These are phyloP conservation scores for Scutellaria baicalensis DNA, from an alignment of 257 asterid species.

Conservation along the genomic window DNA sequence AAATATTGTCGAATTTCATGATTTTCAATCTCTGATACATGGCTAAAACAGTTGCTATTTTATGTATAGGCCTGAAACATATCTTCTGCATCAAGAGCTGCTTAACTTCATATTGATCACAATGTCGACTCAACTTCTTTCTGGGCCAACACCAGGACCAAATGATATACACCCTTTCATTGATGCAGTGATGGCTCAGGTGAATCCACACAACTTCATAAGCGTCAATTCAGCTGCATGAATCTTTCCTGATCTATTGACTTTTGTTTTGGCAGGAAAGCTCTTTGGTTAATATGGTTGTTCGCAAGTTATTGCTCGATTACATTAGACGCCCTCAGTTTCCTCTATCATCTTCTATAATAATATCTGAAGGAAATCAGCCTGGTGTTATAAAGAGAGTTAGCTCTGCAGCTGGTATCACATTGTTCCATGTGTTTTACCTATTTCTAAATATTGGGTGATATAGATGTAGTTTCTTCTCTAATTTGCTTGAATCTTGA, in stretches of 20 bases:
- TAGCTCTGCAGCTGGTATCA: constrained; percentile 93
- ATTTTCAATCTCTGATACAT: background rate
- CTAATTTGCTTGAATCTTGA: constrained; percentile 1
- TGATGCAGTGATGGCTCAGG: constrained; percentile 90
- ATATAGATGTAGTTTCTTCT: constrained; percentile 1
- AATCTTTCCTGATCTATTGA: background rate
- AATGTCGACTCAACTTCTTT: constrained; percentile 89
- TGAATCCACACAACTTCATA: constrained; percentile 11
- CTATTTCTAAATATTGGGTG: background rate
- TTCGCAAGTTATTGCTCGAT: constrained; percentile 61
- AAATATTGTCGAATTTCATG: no score
- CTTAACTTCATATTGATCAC: constrained; percentile 72
- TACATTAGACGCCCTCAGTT: constrained; percentile 57
- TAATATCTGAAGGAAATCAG: constrained; percentile 64
- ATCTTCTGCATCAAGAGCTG: constrained; percentile 77
- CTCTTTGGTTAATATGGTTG: constrained; percentile 57
- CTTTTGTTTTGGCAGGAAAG: constrained; percentile 53
- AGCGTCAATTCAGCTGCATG: background rate
- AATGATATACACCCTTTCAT: constrained; percentile 79
- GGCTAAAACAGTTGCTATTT: constrained; percentile 20
- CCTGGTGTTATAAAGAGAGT: constrained; percentile 81
- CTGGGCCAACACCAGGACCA: constrained; percentile 91
- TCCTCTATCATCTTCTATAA: constrained; percentile 41
- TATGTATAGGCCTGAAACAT: constrained; percentile 50
- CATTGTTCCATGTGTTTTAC: background rate